Evolutionary conservation across 352 stramenopile species (phyloP), one percentile per base, ranked within the genome.

Genomic region (Phytophthora pini): DNA sequence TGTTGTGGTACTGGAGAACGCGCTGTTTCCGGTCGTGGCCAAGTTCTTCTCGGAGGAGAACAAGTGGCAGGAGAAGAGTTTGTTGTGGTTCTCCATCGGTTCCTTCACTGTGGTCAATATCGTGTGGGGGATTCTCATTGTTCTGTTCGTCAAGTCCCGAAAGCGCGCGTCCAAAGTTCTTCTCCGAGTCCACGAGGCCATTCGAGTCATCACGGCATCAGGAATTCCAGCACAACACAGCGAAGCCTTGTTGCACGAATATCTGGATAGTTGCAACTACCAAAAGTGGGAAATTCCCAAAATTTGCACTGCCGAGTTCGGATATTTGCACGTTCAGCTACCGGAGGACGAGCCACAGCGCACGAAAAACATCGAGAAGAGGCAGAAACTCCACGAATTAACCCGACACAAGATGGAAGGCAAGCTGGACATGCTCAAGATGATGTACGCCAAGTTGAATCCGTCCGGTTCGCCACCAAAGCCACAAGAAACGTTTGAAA

Each of bases 1-100:
- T 17, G 24, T 80, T 8, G 77, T 90, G 11, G 80, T 75, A 20
- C 39, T 90, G 22, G 81, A 87, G 59, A 90, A 88, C 45, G 74
- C 80, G 2, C 52, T 88, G 1, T 88, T 79, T 51, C 72, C 75
- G 1, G 6, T 87, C 15, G 63, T 70, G 12, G 52, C 31, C 31
- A 34, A 66, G 12, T n/a, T 57, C 0, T 61, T 87, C 4, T 47
- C 50, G 1, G 45, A 36, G 8, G 45, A 46, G 0, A 55, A 67
- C 12, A 73, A 26, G 3, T 74, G 64, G 54, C 57, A 73, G 3
- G 77, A 87, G 15, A 54, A 66, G 2, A 68, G 65, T 3, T 34
- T 87, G 7, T 24, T 87, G 0, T 56, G 66, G 0, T 72, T 82
- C 9, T 84, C 72, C 1, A 67, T 72, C 26, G 67, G 65, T 1